These are phyloP conservation scores for Clarireedia paspali DNA, from an alignment of 2,329 filamentous ascomycete genomes.

Conservation along the genomic window DNA sequence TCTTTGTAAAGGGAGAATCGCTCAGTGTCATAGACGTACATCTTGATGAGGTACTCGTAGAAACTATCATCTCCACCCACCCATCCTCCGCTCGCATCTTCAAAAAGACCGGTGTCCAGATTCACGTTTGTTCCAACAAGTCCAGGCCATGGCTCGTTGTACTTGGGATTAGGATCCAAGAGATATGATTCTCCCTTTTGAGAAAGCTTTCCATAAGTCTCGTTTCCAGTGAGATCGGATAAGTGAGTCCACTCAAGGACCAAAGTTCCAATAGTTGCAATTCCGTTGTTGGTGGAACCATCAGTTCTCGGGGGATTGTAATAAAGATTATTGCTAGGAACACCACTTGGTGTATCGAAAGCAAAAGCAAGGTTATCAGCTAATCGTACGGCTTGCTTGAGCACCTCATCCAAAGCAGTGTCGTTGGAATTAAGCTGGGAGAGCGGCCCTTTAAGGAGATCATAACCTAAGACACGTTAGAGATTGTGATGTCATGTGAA, in stretches of 20 bases:
- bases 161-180: constrained; percentile 53
- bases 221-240: constrained; percentile 64
- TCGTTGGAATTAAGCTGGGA: constrained; percentile 39
- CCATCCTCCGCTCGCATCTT: constrained; percentile 66
- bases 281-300: constrained; percentile 52
- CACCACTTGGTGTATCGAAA: constrained; percentile 67
- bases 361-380: constrained; percentile 69
- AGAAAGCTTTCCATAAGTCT: constrained; percentile 56
- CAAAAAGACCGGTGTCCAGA: constrained; percentile 57
- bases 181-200: constrained; percentile 65
- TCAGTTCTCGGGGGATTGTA: constrained; percentile 47
- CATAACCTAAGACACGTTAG: constrained; percentile 42
- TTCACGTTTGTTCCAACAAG: constrained; percentile 63
- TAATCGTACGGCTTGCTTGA: constrained; percentile 59
- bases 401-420: constrained; percentile 45
- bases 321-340: constrained; percentile 63
- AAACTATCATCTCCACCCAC: constrained; percentile 70
- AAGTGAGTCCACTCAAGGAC: constrained; percentile 80
- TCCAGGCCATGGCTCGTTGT: constrained; percentile 67
- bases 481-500: neutral
- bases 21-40: constrained; percentile 69
- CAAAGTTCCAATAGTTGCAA: constrained; percentile 71
- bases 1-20: constrained; percentile 61
- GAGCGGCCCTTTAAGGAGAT: constrained; percentile 63
- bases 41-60: constrained; percentile 89